A percentile compares a stretch with the other conserved stretches of the same genome.
These are phyloP conservation scores for Solanum appendiculatum DNA, from an alignment of 257 asterid species.

Conservation along the genomic window DNA sequence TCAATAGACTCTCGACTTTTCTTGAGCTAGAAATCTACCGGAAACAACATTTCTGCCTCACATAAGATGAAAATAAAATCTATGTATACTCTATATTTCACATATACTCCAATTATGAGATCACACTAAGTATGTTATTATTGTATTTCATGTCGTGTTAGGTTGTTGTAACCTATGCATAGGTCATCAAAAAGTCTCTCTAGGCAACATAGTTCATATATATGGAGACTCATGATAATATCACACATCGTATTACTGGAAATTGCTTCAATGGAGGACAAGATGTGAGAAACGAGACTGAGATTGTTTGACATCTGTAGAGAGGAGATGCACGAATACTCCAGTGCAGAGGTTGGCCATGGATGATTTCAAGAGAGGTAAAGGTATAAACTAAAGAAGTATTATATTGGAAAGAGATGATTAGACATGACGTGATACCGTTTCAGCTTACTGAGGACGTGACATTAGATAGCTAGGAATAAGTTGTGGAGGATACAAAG, in stretches of 20 bases:
- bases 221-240: background rate
- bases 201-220: background rate
- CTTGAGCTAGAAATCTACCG: fast-evolving
- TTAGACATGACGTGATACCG: no score
- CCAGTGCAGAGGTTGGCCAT: no score
- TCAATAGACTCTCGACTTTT: background rate
- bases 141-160: no score
- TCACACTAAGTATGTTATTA: background rate
- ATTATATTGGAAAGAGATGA: no score
- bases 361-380: no score
- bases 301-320: background rate
- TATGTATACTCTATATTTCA: background rate
- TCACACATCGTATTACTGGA: background rate
- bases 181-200: background rate
- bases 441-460: no score
- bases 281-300: background rate
- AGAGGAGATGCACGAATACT: background rate
- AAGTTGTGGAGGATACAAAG: no score
- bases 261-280: background rate
- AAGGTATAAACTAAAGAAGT: no score
- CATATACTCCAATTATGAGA: background rate
- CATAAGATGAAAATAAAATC: background rate
- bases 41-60: background rate
- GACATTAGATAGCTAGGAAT: no score
- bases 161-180: background rate